Base-by-base conservation (phyloP, 768 basidiomycete genomes). In the Boletus pseudopeckii region DNA sequence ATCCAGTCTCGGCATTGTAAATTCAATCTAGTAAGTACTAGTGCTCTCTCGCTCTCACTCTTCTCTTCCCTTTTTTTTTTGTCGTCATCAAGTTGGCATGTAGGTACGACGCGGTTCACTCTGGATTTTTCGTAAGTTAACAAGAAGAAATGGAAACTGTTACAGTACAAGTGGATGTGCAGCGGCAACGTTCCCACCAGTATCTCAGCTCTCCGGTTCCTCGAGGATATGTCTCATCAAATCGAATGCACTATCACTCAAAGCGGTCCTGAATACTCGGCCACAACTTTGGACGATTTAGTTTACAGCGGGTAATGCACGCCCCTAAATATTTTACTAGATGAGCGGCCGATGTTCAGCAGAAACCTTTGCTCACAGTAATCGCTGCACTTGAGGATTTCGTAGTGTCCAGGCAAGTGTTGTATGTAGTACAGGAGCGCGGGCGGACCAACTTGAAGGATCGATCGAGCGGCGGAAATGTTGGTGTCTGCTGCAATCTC, bases 1-100 rank as follows among this genome's bases (percentile, higher is more conserved):
- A 69, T 56, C 48, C 60, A 56, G 58, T 51, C 59, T 38, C 58
- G 28, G 58, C 64, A 68, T 57, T 50, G 37, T 69, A 66, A 59
- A 63, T 55, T 9, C 55, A 57, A 63, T 63, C 62, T 65, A 68
- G 67, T 26, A 6, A 68, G 67, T 26, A 26, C 26, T 50, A 43
- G 41, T 53, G 48, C 56, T 52, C 55, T 47, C 47, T 33, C 22
- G 20, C 36, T 46, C 43, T 54, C 13, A 11, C 30, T 32, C 28
- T 48, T 33, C 1, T 17, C 15, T 17, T 50, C 36, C 1, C 17
- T 28, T 13, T 28, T 38, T 48, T 51, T 56, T 55, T 44, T 57
- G 48, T 61, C 50, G 14, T 44, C 53, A 34, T 56, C 48, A 47
- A 45, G 46, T 62, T 57, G 60, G 55, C 56, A 60, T 60, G 54